Conservation (phyloP, 768 basidiomycete genomes). For the Tulasnella sp. region DNA sequence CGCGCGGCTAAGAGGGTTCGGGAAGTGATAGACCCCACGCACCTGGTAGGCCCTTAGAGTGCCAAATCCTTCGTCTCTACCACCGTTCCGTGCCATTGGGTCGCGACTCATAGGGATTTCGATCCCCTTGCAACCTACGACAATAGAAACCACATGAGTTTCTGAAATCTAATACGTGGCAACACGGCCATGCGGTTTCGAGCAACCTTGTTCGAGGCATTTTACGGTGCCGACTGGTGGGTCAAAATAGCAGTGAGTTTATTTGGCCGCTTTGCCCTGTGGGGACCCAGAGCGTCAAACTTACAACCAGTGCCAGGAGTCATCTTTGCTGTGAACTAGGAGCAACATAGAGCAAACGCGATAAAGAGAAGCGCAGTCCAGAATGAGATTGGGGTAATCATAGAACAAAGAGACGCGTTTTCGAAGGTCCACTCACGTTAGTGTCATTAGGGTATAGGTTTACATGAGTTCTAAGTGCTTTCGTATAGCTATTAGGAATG, state of each 20-base stretch:
- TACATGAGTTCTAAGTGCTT: neutral
- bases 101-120: neutral
- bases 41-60: slow-evolving; percentile 9
- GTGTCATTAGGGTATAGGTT: neutral
- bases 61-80: slow-evolving; percentile 2
- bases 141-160: neutral
- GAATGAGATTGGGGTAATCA: neutral
- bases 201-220: slow-evolving; percentile 7
- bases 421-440: neutral
- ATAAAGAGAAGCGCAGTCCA: neutral
- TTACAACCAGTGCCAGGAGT: neutral
- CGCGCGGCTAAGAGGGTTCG: neutral
- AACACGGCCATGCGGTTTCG: neutral
- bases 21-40: neutral
- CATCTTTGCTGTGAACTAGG: neutral
- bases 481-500: neutral
- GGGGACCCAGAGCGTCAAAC: neutral
- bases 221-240: neutral
- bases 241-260: neutral
- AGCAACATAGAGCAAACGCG: neutral
- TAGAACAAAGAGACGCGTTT: neutral
- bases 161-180: neutral
- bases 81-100: neutral
- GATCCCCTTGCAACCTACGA: neutral
- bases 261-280: neutral